Conservation (phyloP, 306 rosid genomes). For the Parietaria judaica region DNA sequence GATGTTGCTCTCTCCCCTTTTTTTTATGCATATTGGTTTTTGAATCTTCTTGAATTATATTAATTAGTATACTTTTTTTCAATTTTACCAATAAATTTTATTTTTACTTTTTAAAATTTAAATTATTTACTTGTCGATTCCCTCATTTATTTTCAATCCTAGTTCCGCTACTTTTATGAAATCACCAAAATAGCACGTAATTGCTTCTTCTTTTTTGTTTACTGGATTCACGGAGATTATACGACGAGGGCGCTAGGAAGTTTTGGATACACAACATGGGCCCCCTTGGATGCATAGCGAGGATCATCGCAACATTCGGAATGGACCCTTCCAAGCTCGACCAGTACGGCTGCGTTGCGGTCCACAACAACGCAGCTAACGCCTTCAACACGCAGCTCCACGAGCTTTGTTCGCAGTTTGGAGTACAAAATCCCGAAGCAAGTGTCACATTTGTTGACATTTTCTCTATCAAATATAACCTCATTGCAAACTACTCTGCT, state of each 20-base stretch:
- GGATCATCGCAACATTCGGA: slow-evolving; percentile 25
- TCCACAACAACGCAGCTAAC: slow-evolving; percentile 28
- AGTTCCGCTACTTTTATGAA: too few relatives aligned
- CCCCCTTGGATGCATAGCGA: slow-evolving; percentile 38
- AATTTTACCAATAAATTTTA: too few relatives aligned
- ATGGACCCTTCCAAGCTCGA: slow-evolving; percentile 21
- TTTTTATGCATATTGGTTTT: too few relatives aligned
- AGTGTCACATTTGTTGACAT: slow-evolving; percentile 28
- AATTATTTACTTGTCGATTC: too few relatives aligned
- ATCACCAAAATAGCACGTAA: too few relatives aligned
- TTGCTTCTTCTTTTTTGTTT: not conserved
- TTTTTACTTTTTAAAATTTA: too few relatives aligned
- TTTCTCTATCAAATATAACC: slow-evolving; percentile 27
- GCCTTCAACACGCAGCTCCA: slow-evolving; percentile 28
- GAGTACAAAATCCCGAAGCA: slow-evolving; percentile 19
- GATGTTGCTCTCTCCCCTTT: too few relatives aligned
- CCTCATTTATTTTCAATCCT: too few relatives aligned
- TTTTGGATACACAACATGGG: slow-evolving; percentile 41
- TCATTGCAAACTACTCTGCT: slow-evolving; percentile 27
- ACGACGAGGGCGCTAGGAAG: slow-evolving; percentile 25
- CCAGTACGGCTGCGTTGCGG: slow-evolving; percentile 27
- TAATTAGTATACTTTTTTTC: too few relatives aligned
- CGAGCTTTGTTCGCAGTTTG: slow-evolving; percentile 22
- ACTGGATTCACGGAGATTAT: slow-evolving; percentile 20
- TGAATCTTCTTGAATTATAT: too few relatives aligned